Conservation (phyloP, 306 rosid genomes). For the Lablab purpureus region DNA sequence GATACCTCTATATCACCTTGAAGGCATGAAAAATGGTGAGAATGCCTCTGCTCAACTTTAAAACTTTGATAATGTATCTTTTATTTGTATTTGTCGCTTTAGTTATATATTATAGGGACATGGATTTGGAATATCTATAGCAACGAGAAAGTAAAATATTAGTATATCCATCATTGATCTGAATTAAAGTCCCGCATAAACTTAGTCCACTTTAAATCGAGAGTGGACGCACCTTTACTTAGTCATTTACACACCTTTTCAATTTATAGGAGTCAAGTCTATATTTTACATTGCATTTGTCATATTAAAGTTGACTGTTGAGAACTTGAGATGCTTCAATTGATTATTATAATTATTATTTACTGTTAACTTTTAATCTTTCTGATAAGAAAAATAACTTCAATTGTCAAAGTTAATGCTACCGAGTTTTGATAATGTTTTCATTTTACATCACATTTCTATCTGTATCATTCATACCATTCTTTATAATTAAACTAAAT, state of each 20-base stretch:
- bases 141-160: neutral
- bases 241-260: neutral
- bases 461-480: slow-evolving; percentile 23
- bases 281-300: too few relatives aligned
- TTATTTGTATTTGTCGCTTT: slow-evolving; percentile 1
- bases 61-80: neutral
- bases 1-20: slow-evolving; percentile 72
- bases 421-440: slow-evolving; percentile 9
- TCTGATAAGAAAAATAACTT: slow-evolving; percentile 15
- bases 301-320: too few relatives aligned
- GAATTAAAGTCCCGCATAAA: neutral
- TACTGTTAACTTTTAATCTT: neutral
- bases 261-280: neutral
- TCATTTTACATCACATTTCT: slow-evolving; percentile 7
- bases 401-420: slow-evolving; percentile 24
- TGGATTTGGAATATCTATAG: neutral
- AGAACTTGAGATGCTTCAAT: neutral
- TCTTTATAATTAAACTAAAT: slow-evolving; percentile 54
- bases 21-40: slow-evolving; percentile 91
- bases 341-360: neutral
- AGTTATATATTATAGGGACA: neutral
- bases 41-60: slow-evolving; percentile 37
- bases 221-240: neutral
- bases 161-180: neutral
- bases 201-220: neutral